Evolutionary conservation across 2,329 filamentous ascomycete genomes (phyloP).

Genomic region (Neopestalotiopsis clavispora): DNA sequence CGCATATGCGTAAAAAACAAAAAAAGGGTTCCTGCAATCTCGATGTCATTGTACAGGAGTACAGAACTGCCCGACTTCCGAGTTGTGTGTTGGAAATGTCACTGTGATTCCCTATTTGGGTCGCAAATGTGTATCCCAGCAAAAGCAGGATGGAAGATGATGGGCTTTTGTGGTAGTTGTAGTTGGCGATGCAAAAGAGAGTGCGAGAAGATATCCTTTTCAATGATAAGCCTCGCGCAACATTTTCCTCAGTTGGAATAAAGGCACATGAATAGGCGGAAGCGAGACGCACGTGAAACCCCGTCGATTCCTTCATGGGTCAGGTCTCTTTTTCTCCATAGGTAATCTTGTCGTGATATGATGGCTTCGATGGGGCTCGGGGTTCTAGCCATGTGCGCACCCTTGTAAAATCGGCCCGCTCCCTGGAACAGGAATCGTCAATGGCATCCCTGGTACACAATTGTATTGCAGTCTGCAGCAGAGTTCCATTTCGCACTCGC

Average conservation of each 20-base stretch:
- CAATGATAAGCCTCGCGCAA: neutral
- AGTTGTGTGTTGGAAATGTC: too few relatives aligned
- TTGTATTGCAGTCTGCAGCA: neutral
- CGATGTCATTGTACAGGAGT: too few relatives aligned
- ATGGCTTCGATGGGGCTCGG: neutral
- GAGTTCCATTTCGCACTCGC: neutral
- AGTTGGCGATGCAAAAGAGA: neutral
- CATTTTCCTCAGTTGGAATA: neutral
- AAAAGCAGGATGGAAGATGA: too few relatives aligned
- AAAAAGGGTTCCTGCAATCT: too few relatives aligned
- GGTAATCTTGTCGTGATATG: neutral
- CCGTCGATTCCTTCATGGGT: neutral
- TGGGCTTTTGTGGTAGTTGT: neutral
- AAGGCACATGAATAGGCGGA: neutral
- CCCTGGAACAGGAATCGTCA: neutral
- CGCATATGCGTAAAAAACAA: too few relatives aligned
- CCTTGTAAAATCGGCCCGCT: neutral
- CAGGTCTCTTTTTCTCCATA: neutral
- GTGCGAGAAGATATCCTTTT: neutral
- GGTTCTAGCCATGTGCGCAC: neutral
- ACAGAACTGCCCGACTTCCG: too few relatives aligned
- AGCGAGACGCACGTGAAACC: neutral
- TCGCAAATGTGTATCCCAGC: too few relatives aligned
- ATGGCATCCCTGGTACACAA: neutral
- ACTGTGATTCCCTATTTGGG: too few relatives aligned